These are phyloP conservation scores for Chlorella variabilis DNA, from an alignment of 163 green algal species.

Conservation along the genomic window DNA sequence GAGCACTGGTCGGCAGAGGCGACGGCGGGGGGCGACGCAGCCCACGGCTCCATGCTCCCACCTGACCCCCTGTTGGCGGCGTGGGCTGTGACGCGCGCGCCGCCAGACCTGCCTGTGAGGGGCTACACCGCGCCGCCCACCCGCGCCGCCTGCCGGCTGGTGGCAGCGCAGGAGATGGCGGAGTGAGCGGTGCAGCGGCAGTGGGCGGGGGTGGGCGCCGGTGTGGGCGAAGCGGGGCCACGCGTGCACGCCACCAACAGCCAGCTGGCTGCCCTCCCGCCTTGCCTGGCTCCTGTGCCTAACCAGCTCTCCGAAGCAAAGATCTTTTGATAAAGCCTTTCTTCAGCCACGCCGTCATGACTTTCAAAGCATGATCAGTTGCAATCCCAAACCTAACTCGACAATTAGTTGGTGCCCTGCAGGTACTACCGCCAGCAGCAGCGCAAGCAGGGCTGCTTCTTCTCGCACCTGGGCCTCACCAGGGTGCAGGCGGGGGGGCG, in stretches of 20 bases:
- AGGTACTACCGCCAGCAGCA: slow-evolving; percentile 29
- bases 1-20: background rate
- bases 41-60: background rate
- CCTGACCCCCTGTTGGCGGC: background rate
- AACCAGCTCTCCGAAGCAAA: too few relatives aligned
- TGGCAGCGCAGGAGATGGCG: slow-evolving; percentile 36
- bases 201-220: too few relatives aligned
- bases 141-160: slow-evolving; percentile 9
- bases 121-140: slow-evolving; percentile 9
- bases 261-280: background rate
- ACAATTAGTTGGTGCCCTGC: background rate
- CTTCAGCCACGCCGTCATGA: background rate
- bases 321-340: too few relatives aligned
- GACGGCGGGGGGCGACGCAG: background rate
- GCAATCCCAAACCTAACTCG: too few relatives aligned
- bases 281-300: background rate
- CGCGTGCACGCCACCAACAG: background rate
- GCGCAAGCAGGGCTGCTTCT: slow-evolving; percentile 3
- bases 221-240: too few relatives aligned
- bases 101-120: slow-evolving; percentile 9
- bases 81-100: slow-evolving; percentile 11
- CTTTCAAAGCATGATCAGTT: too few relatives aligned
- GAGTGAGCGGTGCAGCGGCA: slow-evolving; percentile 3
- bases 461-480: slow-evolving; percentile 4
- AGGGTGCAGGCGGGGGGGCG: background rate